Evolutionary conservation across 164 flowering plant species (phyloP).

Genomic region (Platanus orientalis): DNA sequence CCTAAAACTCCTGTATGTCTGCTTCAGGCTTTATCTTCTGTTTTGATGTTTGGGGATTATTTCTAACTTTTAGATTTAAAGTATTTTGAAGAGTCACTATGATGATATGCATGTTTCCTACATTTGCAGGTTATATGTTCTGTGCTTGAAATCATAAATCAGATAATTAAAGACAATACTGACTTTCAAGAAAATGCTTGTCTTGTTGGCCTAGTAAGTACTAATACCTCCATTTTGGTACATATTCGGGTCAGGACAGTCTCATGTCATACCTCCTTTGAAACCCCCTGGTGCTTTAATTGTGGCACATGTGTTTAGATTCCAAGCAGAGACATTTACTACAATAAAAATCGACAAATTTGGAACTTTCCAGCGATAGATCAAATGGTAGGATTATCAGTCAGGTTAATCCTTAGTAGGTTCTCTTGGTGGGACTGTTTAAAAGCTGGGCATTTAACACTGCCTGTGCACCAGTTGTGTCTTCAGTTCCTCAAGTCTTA

Average conservation of each 20-base stretch:
- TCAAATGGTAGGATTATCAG: background rate
- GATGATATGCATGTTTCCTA: background rate
- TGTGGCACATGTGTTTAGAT: too few species aligned
- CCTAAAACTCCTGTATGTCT: slow-evolving; percentile 72
- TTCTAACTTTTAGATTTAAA: background rate
- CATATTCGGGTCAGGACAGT: background rate
- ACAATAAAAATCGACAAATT: too few species aligned
- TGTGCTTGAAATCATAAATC: slow-evolving; percentile 89
- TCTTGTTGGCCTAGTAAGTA: slow-evolving; percentile 88
- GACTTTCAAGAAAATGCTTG: slow-evolving; percentile 97
- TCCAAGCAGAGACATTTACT: too few species aligned
- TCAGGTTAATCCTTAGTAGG: background rate
- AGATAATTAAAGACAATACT: slow-evolving; percentile 78
- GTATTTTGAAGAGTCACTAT: background rate
- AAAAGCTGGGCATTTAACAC: background rate
- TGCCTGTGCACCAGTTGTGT: too few species aligned
- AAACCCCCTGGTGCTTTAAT: background rate
- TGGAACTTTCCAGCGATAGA: background rate
- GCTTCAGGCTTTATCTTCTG: slow-evolving; percentile 5
- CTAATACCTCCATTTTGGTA: background rate
- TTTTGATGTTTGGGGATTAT: background rate
- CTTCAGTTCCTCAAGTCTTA: too few species aligned
- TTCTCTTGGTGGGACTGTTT: background rate
- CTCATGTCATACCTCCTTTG: background rate
- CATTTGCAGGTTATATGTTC: slow-evolving; percentile 78